These are phyloP conservation scores for Misopates orontium DNA, from an alignment of 257 asterid species.

Conservation along the genomic window DNA sequence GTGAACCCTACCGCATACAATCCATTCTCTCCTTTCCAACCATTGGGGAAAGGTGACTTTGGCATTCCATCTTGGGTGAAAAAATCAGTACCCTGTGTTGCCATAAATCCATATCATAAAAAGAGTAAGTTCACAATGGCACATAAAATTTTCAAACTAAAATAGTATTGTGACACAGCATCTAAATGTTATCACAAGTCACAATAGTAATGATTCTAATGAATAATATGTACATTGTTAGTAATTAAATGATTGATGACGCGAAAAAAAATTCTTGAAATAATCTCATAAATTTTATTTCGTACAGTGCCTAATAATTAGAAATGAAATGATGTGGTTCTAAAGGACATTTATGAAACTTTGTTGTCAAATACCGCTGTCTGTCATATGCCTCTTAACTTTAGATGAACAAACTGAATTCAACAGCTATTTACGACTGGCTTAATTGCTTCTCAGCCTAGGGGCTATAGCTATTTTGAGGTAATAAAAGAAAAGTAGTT, in stretches of 20 bases:
- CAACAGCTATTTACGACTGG: constrained; percentile 13
- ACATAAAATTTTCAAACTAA: neutral
- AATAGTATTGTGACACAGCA: neutral
- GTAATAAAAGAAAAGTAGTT: constrained; percentile 28
- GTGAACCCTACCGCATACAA: constrained; percentile 88
- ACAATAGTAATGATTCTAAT: too few relatives aligned
- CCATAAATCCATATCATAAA: neutral
- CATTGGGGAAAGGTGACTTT: constrained; percentile 66
- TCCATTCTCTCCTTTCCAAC: constrained; percentile 90
- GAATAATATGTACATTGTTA: too few relatives aligned
- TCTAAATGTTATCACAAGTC: too few relatives aligned
- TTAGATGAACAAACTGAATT: neutral
- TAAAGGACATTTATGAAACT: too few relatives aligned
- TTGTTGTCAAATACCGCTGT: neutral
- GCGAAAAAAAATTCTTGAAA: too few relatives aligned
- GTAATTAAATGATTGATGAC: too few relatives aligned
- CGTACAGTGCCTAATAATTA: too few relatives aligned
- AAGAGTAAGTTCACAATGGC: constrained; percentile 7
- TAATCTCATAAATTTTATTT: too few relatives aligned
- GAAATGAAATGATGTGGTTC: too few relatives aligned
- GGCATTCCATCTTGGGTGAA: constrained; percentile 87
- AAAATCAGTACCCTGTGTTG: constrained; percentile 59
- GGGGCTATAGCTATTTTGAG: constrained; percentile 13
- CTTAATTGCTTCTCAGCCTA: constrained; percentile 23
- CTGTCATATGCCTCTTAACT: neutral